Evolutionary conservation across 345 rosid genomes (phyloP), one percentile per base, ranked within the genome.

Genomic region (Boechera divaricarpa): DNA sequence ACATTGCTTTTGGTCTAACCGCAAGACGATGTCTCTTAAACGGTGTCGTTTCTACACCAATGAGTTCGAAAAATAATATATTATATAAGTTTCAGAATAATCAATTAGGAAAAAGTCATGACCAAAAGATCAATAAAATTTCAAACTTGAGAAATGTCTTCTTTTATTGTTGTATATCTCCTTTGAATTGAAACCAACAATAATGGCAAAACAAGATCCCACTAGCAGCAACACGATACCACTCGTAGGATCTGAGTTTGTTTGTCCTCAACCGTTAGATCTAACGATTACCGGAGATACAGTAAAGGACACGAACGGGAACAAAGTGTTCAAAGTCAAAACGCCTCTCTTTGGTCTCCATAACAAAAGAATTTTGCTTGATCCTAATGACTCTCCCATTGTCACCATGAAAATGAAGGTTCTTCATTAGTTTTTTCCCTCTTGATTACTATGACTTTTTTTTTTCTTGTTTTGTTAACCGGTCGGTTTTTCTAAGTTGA

Each of bases 391-490:
- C 5, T 75, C 80, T 29, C 79, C 84, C 4, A 42, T 84, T 18
- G 57, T 74, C 69, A 84, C 85, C 58, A 71, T 84, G 52, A 71
- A 77, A 74, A 67, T 72, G 70, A 84, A 81, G 87, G 82, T 81
- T 72, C 16, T 55, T 7, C 3, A n/a, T 29, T 4, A 70, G 51
- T 53, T 69, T 70, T 12, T 54, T 62, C 11, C 21, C 58, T 33
- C 21, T 32, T 32, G 2, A 29, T 47, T 58, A 33, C 21, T 21
- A 21, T 35, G 1, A 13, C 2, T 7, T 51, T 16, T 28, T 47
- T 53, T 39, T 69, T 53, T 39, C 0, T 0, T 3, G 3, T 67
- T 42, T 74, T 44, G 77, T 33, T 41, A 0, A 10, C 11, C 36
- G 18, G 36, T 71, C 15, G 26, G 13, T 4, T 10, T 24, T 72